These are phyloP conservation scores for Leucoagaricus sp. DNA, from an alignment of 1,284 basidiomycete genomes.

Conservation along the genomic window DNA sequence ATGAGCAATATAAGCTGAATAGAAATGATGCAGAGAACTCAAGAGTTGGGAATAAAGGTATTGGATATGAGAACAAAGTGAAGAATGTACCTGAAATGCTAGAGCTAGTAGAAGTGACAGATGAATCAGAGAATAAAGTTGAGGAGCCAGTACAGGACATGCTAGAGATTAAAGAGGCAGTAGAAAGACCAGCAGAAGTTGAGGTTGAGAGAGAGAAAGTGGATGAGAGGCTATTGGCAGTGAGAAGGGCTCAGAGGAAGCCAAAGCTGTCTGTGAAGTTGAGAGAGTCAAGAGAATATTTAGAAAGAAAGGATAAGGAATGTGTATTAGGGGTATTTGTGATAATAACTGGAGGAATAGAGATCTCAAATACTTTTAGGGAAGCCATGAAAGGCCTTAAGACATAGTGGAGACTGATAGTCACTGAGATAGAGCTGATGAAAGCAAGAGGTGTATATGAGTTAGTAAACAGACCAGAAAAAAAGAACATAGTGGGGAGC, in stretches of 20 bases:
- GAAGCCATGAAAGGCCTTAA: slow-evolving; percentile 21
- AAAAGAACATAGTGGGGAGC: neutral
- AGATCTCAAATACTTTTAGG: slow-evolving; percentile 7
- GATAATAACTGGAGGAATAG: neutral
- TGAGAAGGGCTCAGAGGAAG: neutral
- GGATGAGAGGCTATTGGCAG: neutral
- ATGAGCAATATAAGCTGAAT: neutral
- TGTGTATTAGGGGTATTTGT: neutral
- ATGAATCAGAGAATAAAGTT: neutral
- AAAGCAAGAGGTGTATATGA: neutral
- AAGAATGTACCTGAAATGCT: neutral
- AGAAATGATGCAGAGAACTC: too few relatives aligned
- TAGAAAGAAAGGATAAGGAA: neutral
- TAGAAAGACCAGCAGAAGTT: too few relatives aligned
- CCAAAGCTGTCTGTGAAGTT: neutral
- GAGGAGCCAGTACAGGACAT: neutral
- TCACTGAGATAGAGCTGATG: slow-evolving; percentile 1
- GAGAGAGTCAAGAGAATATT: neutral
- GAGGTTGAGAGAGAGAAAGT: too few relatives aligned
- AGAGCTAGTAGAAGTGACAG: neutral
- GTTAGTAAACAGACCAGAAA: neutral
- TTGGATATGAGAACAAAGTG: neutral
- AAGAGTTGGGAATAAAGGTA: neutral
- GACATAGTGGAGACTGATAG: slow-evolving; percentile 7
- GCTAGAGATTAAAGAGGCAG: neutral